These are phyloP conservation scores for Penicillium capsulatum DNA, from an alignment of 2,329 filamentous ascomycete genomes.

Conservation along the genomic window DNA sequence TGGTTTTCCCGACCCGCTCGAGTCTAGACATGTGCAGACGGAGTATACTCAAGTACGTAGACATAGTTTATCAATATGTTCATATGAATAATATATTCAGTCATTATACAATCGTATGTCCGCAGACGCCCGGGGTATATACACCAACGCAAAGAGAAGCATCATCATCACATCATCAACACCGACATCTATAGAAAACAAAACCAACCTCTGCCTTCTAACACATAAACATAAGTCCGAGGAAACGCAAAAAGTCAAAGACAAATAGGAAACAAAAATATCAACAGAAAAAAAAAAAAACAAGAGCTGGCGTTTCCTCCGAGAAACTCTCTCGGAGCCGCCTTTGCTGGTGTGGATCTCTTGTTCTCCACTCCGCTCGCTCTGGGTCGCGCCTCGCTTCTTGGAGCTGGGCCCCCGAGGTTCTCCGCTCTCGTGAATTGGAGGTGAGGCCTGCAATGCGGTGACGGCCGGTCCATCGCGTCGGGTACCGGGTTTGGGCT, in stretches of 20 bases:
- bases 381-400: neutral
- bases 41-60: no score
- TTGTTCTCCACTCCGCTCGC: conserved; percentile 9
- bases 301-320: neutral
- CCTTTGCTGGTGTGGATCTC: neutral
- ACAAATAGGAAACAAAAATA: neutral
- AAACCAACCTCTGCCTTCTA: conserved; percentile 1
- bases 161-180: conserved; percentile 12
- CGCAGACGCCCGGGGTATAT: conserved; percentile 2
- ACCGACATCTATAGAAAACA: neutral
- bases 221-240: neutral
- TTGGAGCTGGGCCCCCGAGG: neutral
- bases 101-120: conserved; percentile 7
- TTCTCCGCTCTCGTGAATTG: neutral
- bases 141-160: conserved; percentile 2
- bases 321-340: neutral
- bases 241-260: no score
- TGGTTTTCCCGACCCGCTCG: no score
- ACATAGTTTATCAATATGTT: no score
- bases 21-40: no score
- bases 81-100: no score
- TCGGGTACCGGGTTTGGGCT: no score
- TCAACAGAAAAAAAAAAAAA: conserved; percentile 4
- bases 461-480: neutral
- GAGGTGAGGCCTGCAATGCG: neutral